Evolutionary conservation across 257 asterid species (phyloP), one percentile per base, ranked within the genome.

Genomic region (Salvia splendens): DNA sequence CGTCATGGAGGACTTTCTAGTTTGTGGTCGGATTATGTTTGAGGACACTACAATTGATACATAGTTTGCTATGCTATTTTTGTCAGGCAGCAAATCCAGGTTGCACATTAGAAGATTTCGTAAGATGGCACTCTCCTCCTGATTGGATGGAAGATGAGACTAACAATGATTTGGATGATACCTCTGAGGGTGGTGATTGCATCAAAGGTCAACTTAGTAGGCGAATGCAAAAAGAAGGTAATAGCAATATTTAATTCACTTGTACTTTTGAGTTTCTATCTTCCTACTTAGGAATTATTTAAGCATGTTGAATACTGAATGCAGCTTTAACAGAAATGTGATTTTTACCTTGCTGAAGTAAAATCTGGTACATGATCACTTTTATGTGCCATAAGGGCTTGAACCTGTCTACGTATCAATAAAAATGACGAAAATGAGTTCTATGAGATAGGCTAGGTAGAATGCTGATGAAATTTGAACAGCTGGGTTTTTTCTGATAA

Each of bases 121-220:
- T 94, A 38, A 83, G 99, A 79, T 94, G 99, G 99, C 97, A 91
- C 80, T 94, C 99, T 67, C 99, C 99, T 76, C 99, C 99, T 57
- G 99, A 94, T 80, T 94, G 97, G 97, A 64, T 70, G 77, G 97
- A 90, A 87, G 73, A 73, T 73, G 97, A 79, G 4, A 12, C 81
- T 14, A 69, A 12, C 65, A 57, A 58, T 73, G 92, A 74, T 69
- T 79, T 65, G 73, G 85, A 77, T 30, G 88, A 80, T 70, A 62
- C 85, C 72, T 62, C 79, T 60, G 81, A 81, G 64, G 78, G 80
- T 45, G 85, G 85, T 67, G 96, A 88, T 66, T 75, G 84, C 36
- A 55, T 63, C 77, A 91, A 80, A 82, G 99, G 99, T 61, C 99
- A 94, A 81, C 91, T 94, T 61, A 94, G 99, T 77, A 80, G 66